Conservation (phyloP, 1,139 yeast genomes). For the Sugiyamaella grinbergsii region DNA sequence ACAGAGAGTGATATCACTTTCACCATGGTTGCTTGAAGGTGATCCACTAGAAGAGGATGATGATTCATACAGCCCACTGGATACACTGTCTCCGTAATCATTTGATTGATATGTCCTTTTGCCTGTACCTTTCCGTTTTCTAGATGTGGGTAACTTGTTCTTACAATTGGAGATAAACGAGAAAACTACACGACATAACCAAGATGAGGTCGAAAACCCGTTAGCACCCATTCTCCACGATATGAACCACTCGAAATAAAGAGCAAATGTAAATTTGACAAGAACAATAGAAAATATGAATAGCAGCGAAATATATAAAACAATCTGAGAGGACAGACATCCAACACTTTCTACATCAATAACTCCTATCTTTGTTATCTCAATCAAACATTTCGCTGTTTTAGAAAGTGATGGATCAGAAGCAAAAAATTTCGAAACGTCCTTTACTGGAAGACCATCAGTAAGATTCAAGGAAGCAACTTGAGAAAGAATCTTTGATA, state of each 20-base stretch:
- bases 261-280: constrained; percentile 74
- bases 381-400: constrained; percentile 74
- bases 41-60: constrained; percentile 2
- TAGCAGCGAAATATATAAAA: constrained; percentile 67
- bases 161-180: constrained; percentile 2
- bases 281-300: constrained; percentile 73
- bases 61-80: background rate
- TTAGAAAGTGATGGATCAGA: constrained; percentile 42
- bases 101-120: background rate
- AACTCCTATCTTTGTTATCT: constrained; percentile 77
- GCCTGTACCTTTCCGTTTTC: background rate
- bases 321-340: constrained; percentile 76
- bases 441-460: constrained; percentile 13
- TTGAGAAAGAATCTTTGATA: constrained; percentile 24
- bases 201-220: constrained; percentile 13
- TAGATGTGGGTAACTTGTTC: background rate
- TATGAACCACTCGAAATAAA: constrained; percentile 75
- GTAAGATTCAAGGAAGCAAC: constrained; percentile 12
- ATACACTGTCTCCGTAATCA: background rate
- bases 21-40: background rate
- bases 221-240: constrained; percentile 30
- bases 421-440: constrained; percentile 11
- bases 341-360: constrained; percentile 83
- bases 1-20: constrained; percentile 5
- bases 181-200: constrained; percentile 2